These are phyloP conservation scores for Acorus calamus DNA, from an alignment of 106 monocot species.

Conservation along the genomic window DNA sequence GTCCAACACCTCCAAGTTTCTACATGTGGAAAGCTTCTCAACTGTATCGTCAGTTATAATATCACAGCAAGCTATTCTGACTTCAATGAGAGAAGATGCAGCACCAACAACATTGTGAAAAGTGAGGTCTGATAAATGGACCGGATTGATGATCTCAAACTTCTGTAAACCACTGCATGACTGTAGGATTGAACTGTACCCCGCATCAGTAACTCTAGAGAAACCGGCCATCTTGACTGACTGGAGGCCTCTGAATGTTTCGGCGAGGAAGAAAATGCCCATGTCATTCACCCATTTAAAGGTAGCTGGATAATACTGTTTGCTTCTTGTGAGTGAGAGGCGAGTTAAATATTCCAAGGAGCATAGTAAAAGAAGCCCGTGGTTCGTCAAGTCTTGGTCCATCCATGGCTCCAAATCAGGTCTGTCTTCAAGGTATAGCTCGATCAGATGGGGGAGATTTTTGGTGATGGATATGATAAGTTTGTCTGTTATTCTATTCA, in stretches of 20 bases:
- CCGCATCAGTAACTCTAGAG: slow-evolving; percentile 86
- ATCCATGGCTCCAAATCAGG: slow-evolving; percentile 23
- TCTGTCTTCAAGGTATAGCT: slow-evolving; percentile 68
- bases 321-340: slow-evolving; percentile 52
- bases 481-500: slow-evolving; percentile 56
- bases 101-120: slow-evolving; percentile 45
- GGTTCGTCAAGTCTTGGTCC: slow-evolving; percentile 48
- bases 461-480: slow-evolving; percentile 27
- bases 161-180: slow-evolving; percentile 51
- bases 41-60: slow-evolving; percentile 54
- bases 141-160: slow-evolving; percentile 52
- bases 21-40: slow-evolving; percentile 36
- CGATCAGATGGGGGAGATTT: slow-evolving; percentile 37
- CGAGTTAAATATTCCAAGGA: slow-evolving; percentile 28
- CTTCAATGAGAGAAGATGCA: slow-evolving; percentile 32
- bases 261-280: slow-evolving; percentile 57
- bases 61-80: slow-evolving; percentile 64
- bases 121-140: slow-evolving; percentile 61
- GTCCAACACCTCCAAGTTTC: slow-evolving; percentile 48
- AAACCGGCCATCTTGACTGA: slow-evolving; percentile 69
- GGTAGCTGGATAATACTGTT: slow-evolving; percentile 15
- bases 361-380: slow-evolving; percentile 47
- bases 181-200: slow-evolving; percentile 57
- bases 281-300: slow-evolving; percentile 71
- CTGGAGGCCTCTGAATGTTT: slow-evolving; percentile 47